Conservation (phyloP, 345 rosid genomes). For the Camelina neglecta region DNA sequence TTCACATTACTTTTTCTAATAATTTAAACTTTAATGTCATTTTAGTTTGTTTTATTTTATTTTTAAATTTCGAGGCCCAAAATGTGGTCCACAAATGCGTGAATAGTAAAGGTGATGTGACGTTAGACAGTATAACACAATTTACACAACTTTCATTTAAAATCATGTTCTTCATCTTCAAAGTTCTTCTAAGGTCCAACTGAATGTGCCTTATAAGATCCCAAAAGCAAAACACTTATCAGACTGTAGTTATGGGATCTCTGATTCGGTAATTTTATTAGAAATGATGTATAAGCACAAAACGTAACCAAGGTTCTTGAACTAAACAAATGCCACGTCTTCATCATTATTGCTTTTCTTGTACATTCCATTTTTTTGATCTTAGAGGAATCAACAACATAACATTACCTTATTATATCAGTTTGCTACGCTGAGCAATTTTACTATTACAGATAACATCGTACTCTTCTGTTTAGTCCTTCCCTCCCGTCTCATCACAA, state of each 20-base stretch:
- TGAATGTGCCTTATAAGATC: no score
- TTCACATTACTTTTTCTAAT: no score
- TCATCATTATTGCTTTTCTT: constrained; percentile 1
- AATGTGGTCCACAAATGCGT: not conserved
- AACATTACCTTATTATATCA: constrained; percentile 11
- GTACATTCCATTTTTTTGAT: not conserved
- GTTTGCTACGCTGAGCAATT: constrained; percentile 8
- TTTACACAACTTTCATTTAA: no score
- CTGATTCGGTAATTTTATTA: no score
- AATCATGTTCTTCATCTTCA: no score
- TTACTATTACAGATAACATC: constrained; percentile 2
- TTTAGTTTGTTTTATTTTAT: no score
- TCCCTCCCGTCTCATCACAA: not conserved
- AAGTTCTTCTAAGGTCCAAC: no score
- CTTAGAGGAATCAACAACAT: constrained; percentile 20
- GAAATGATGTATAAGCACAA: not conserved
- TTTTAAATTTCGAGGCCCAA: not conserved
- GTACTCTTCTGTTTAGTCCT: not conserved
- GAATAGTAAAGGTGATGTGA: no score
- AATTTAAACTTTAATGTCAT: no score
- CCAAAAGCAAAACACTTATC: no score
- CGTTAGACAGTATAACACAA: no score
- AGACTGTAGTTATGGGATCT: no score
- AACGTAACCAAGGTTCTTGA: not conserved
- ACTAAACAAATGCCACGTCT: not conserved